Percentiles rank a stretch among this genome's conserved stretches.
Evolutionary conservation across 352 stramenopile species (phyloP).

Genomic region (Globisporangium uncinulatum): DNA sequence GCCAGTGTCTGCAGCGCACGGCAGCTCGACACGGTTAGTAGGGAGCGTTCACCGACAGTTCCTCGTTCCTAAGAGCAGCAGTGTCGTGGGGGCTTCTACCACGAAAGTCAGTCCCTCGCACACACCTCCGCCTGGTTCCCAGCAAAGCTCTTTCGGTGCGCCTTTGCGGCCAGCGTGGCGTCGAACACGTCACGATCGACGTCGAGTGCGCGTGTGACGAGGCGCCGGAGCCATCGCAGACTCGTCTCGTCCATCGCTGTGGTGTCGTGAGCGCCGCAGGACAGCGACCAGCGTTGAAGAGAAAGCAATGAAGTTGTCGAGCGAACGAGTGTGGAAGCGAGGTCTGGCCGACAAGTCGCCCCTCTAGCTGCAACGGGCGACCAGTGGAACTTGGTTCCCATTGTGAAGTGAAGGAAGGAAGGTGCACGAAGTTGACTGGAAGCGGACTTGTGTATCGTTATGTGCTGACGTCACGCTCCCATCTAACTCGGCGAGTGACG

Average conservation of each 20-base stretch:
- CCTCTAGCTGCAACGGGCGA: too few relatives aligned
- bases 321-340: too few relatives aligned
- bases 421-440: too few relatives aligned
- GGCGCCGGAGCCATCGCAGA: conserved; percentile 50
- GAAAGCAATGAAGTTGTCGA: too few relatives aligned
- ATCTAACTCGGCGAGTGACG: too few relatives aligned
- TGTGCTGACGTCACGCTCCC: too few relatives aligned
- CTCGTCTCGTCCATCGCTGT: conserved; percentile 45
- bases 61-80: background rate
- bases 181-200: conserved; percentile 52
- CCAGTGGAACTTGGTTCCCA: too few relatives aligned
- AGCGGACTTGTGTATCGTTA: too few relatives aligned
- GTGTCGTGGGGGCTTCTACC: background rate
- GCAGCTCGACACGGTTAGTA: background rate
- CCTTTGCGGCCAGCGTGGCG: conserved; percentile 31
- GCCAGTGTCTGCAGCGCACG: conserved; percentile 18
- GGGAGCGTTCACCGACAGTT: background rate
- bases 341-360: too few relatives aligned
- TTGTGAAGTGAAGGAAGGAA: too few relatives aligned
- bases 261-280: background rate
- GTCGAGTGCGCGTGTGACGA: conserved; percentile 59
- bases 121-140: conserved; percentile 38
- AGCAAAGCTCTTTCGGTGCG: conserved; percentile 19
- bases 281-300: background rate
- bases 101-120: background rate